Percentiles rank a stretch among this genome's conserved stretches.
Evolutionary conservation across 495 filamentous ascomycete species (phyloP).

Genomic region (Penicillium taxi): DNA sequence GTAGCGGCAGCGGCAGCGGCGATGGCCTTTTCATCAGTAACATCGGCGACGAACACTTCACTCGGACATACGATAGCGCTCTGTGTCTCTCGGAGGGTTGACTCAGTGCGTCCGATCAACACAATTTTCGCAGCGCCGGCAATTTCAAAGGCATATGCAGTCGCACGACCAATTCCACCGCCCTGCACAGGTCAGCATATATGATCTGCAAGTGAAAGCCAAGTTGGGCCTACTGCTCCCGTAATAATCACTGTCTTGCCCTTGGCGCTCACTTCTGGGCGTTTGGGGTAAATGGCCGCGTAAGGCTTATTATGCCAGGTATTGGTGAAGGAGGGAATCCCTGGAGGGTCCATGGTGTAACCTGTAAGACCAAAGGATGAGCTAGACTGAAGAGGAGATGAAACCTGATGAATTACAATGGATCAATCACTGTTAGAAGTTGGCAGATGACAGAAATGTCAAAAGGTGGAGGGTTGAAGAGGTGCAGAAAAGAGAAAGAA

Average conservation of each 20-base stretch:
- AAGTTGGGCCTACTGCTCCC: slow-evolving; percentile 24
- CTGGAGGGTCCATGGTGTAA: slow-evolving; percentile 9
- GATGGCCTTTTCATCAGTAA: slow-evolving; percentile 18
- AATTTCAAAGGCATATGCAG: slow-evolving; percentile 29
- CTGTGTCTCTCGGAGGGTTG: slow-evolving; percentile 17
- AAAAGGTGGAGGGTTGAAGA: too few relatives aligned
- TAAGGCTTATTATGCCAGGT: slow-evolving; percentile 37
- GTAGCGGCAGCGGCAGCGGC: slow-evolving; percentile 11
- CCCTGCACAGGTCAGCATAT: slow-evolving; percentile 12
- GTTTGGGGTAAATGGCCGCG: slow-evolving; percentile 30
- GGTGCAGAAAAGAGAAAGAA: too few relatives aligned
- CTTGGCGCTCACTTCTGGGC: slow-evolving; percentile 30
- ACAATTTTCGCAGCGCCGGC: slow-evolving; percentile 29
- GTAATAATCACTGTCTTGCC: slow-evolving; percentile 42
- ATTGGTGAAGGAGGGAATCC: slow-evolving; percentile 19
- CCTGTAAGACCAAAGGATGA: too few relatives aligned
- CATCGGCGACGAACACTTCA: slow-evolving; percentile 8
- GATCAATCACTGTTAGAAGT: too few relatives aligned
- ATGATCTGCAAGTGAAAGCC: not conserved
- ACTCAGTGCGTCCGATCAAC: slow-evolving; percentile 25
- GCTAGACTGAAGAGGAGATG: too few relatives aligned
- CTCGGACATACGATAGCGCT: slow-evolving; percentile 1
- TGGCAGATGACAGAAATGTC: too few relatives aligned
- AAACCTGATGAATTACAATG: too few relatives aligned
- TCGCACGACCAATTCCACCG: slow-evolving; percentile 31